phyloP scores from a whole-genome alignment of 352 stramenopile species.

The Pythium chondricola region DNA sequence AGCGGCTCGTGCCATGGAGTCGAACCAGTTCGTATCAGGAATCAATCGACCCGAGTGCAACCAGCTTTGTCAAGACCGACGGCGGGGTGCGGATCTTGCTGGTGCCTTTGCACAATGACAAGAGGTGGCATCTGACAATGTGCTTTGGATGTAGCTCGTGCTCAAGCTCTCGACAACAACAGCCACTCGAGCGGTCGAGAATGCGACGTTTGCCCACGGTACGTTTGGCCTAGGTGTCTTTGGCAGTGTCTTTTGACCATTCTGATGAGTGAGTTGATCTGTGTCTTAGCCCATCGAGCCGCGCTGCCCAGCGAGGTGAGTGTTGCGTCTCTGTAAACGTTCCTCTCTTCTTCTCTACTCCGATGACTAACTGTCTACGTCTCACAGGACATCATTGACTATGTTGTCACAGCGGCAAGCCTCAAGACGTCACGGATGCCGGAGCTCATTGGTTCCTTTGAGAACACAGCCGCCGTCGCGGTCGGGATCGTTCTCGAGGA shows the following conservation, averaged over 20 bases:
- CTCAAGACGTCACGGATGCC: conserved; percentile 49
- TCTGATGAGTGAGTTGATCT: too few species aligned
- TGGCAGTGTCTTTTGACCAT: too few species aligned
- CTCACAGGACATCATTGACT: conserved; percentile 67
- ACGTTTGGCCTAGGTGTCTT: neutral
- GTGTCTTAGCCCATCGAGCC: conserved; percentile 24
- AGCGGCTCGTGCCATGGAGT: conserved; percentile 8
- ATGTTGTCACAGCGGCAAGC: conserved; percentile 55
- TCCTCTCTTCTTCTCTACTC: too few species aligned
- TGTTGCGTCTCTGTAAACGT: too few species aligned
- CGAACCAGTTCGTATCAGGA: conserved; percentile 31
- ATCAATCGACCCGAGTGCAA: conserved; percentile 27
- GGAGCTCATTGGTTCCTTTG: conserved; percentile 75
- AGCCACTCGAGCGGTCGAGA: conserved; percentile 45
- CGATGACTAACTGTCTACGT: too few species aligned
- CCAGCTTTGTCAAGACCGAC: too few species aligned
- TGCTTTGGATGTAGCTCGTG: conserved; percentile 26
- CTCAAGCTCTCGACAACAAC: too few species aligned
- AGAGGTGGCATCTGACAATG: neutral
- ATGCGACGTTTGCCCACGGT: conserved; percentile 39
- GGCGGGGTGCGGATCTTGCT: too few species aligned
- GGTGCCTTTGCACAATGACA: too few species aligned
- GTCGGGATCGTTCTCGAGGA: conserved; percentile 73
- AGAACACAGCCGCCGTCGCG: conserved; percentile 66
- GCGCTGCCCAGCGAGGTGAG: conserved; percentile 48